These are phyloP conservation scores for Auriculariales sp. DNA, from an alignment of 768 basidiomycete genomes.

Conservation along the genomic window DNA sequence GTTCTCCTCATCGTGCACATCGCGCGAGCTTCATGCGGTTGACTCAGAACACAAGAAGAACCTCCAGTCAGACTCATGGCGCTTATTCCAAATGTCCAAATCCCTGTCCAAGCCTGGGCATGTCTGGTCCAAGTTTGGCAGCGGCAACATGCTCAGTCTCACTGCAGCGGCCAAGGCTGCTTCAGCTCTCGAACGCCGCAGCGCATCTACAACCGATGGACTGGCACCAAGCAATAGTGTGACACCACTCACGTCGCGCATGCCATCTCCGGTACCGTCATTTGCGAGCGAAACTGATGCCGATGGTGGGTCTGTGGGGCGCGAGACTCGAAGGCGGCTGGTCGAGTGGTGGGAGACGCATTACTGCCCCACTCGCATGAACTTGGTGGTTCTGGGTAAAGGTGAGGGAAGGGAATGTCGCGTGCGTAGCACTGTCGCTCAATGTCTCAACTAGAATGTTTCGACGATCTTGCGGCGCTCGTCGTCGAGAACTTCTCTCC, in stretches of 20 bases:
- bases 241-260: constrained; percentile 40
- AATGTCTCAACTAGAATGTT: constrained; percentile 34
- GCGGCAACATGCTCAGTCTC: constrained; percentile 65
- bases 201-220: constrained; percentile 9
- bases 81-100: constrained; percentile 92
- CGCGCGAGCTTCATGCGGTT: constrained; percentile 86
- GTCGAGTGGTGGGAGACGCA: constrained; percentile 23
- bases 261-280: constrained; percentile 46
- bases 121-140: constrained; percentile 85
- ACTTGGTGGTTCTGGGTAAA: constrained; percentile 20
- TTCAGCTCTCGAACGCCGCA: constrained; percentile 18
- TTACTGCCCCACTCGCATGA: constrained; percentile 25
- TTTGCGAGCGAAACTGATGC: constrained; percentile 21
- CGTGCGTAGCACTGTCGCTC: neutral
- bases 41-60: constrained; percentile 98
- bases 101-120: constrained; percentile 66
- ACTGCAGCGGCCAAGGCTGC: constrained; percentile 32
- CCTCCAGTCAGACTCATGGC: constrained; percentile 77
- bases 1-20: constrained; percentile 72
- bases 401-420: constrained; percentile 9
- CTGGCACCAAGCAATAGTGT: too few relatives aligned
- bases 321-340: constrained; percentile 17
- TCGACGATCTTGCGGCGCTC: constrained; percentile 55
- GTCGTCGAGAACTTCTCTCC: constrained; percentile 58
- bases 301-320: constrained; percentile 24